Percentiles rank a stretch among this genome's conserved stretches.
Conservation (phyloP, 2,329 filamentous ascomycete genomes). For the Penicillium sp. region DNA sequence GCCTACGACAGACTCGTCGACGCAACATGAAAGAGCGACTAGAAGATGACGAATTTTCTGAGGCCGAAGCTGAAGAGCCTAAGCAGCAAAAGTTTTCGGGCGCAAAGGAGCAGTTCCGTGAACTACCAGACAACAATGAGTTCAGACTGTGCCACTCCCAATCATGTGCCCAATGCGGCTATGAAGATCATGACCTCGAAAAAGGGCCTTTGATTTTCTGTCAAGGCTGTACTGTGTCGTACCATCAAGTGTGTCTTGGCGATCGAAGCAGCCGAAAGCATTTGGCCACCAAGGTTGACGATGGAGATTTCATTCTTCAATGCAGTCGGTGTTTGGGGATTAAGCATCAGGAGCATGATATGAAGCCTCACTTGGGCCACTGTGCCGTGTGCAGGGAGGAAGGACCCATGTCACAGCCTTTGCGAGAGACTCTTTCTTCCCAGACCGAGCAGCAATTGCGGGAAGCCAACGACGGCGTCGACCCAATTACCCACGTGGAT, state of each 20-base stretch:
- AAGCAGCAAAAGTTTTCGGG: conserved; percentile 47
- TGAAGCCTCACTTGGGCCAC: conserved; percentile 65
- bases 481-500: conserved; percentile 68
- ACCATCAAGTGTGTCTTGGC: conserved; percentile 81
- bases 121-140: conserved; percentile 56
- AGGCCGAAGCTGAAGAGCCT: conserved; percentile 48
- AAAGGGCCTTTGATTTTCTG: conserved; percentile 77
- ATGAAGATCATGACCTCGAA: conserved; percentile 51
- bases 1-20: conserved; percentile 26
- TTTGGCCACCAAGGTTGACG: conserved; percentile 77
- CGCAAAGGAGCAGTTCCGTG: conserved; percentile 71
- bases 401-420: conserved; percentile 71
- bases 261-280: conserved; percentile 73
- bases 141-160: conserved; percentile 70
- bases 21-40: conserved; percentile 46
- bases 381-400: conserved; percentile 67
- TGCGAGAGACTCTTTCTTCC: conserved; percentile 68
- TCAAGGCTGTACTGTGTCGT: conserved; percentile 82
- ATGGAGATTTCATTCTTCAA: conserved; percentile 79
- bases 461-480: conserved; percentile 71
- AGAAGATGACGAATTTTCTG: conserved; percentile 35
- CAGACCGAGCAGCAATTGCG: conserved; percentile 81
- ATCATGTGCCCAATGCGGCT: conserved; percentile 69
- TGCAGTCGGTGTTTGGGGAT: conserved; percentile 78
- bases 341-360: conserved; percentile 61